Percentiles rank a stretch among this genome's conserved stretches.
These are phyloP conservation scores for Aspergillus japonicus DNA, from an alignment of 2,329 filamentous ascomycete genomes.

Conservation along the genomic window DNA sequence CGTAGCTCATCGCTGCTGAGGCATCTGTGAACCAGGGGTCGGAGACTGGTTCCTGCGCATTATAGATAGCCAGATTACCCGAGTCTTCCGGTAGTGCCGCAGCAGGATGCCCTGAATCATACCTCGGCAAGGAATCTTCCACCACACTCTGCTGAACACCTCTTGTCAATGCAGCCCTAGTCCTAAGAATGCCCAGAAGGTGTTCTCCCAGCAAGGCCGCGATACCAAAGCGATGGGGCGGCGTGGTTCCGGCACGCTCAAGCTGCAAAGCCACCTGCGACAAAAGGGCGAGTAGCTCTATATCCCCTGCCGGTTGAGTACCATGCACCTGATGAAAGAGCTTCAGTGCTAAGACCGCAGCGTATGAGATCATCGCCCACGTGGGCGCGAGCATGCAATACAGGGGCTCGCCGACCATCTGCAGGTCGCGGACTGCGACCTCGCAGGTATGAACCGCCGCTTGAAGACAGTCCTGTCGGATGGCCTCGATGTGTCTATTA, in stretches of 20 bases:
- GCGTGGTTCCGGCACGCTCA: slow-evolving; percentile 28
- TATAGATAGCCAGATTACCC: background rate
- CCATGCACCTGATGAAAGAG: slow-evolving; percentile 26
- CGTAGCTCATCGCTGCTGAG: slow-evolving; percentile 9
- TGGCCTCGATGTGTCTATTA: slow-evolving; percentile 14
- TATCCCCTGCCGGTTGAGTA: slow-evolving; percentile 16
- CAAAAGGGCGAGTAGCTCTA: slow-evolving; percentile 28
- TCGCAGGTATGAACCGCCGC: slow-evolving; percentile 30
- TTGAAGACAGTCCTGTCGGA: slow-evolving; percentile 31
- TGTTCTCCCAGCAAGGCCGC: slow-evolving; percentile 32
- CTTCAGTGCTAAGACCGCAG: slow-evolving; percentile 27
- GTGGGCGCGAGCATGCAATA: slow-evolving; percentile 35
- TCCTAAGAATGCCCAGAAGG: slow-evolving; percentile 26
- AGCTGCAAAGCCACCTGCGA: slow-evolving; percentile 28
- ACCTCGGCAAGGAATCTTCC: background rate
- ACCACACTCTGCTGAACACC: background rate
- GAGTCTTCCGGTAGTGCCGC: background rate
- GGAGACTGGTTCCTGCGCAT: slow-evolving; percentile 15
- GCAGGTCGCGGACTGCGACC: slow-evolving; percentile 26
- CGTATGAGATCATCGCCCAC: slow-evolving; percentile 35
- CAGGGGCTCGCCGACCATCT: slow-evolving; percentile 25
- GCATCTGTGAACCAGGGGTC: slow-evolving; percentile 24
- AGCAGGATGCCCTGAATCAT: background rate
- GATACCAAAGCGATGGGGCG: slow-evolving; percentile 30
- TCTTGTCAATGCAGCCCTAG: slow-evolving; percentile 16